Base-by-base conservation (phyloP, 2,329 filamentous ascomycete genomes). In the Aspergillus japonicus region DNA sequence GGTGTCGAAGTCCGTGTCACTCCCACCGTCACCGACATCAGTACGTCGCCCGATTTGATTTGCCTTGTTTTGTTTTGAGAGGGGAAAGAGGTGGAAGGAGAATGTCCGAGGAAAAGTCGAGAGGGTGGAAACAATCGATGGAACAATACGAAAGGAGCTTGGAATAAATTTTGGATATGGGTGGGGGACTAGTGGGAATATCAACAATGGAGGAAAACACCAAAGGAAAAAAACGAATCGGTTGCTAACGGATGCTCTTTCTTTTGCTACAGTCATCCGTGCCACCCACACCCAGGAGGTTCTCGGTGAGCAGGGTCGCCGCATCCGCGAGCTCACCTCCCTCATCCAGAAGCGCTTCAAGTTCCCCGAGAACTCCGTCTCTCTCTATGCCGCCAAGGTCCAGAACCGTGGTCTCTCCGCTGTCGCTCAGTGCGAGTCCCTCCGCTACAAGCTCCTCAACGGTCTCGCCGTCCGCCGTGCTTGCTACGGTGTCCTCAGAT, bases 301-400 rank as follows among this genome's bases (percentile, higher is more conserved):
- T 74, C 92, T 99, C 78, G 95, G 95, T 79, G 95, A 99, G 89
- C 95, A 99, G 88, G 95, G 95, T 78, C 93, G 95, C 85, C 92
- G 95, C 85, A 99, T 99, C 83, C 94, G 95, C 82, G 95, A 99
- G 88, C 92, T 99, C 83, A 99, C 95, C 80, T 97, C 92, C 77
- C 90, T 99, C 80, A 99, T 99, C 87, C 96, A 99, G 87, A 98
- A 99, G 91, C 93, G 95, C 80, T 99, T 99, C 91, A 97, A 97
- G 88, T 99, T 99, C 90, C 94, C 95, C 83, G 94, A 98, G 87
- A 98, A 98, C 91, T 96, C 90, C 74, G 95, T 99, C 81, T 98
- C 95, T 71, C 92, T 99, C 78, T 99, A 99, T 83, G 95, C 95
- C 84, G 96, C 95, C 83, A 99, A 99, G 90, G 95, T 99, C 79